phyloP scores from a whole-genome alignment of 1,284 basidiomycete species.

The Farysia itapuensis region DNA sequence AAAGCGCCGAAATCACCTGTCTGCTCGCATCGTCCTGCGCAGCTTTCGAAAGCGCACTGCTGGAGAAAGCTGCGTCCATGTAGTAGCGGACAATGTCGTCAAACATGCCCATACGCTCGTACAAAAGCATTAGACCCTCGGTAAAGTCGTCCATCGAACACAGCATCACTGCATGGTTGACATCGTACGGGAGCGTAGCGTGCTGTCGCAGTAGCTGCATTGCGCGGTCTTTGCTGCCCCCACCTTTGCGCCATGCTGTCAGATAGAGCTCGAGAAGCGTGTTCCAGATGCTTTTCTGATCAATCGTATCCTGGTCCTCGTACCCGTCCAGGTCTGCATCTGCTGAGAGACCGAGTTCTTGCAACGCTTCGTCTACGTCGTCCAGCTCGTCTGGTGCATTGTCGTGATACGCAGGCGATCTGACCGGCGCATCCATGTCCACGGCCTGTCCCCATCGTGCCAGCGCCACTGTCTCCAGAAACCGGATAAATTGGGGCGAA shows the following conservation, averaged over 20 bases:
- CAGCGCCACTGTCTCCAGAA: conserved; percentile 82
- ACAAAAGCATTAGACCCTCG: conserved; percentile 80
- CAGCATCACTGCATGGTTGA: conserved; percentile 85
- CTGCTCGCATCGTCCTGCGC: conserved; percentile 3
- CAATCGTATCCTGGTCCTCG: conserved; percentile 67
- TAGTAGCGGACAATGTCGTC: conserved; percentile 90
- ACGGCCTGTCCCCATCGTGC: conserved; percentile 79
- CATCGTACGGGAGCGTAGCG: conserved; percentile 73
- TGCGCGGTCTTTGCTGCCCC: conserved; percentile 19
- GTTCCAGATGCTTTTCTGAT: conserved; percentile 91
- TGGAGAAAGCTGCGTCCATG: conserved; percentile 69
- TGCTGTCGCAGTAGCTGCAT: conserved; percentile 46
- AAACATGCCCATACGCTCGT: conserved; percentile 93
- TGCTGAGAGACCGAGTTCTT: conserved; percentile 9
- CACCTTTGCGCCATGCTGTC: conserved; percentile 59
- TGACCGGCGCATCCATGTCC: conserved; percentile 61
- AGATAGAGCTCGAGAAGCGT: conserved; percentile 93
- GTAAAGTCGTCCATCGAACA: conserved; percentile 83
- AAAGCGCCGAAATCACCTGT: conserved; percentile 71
- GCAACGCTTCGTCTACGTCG: conserved; percentile 13
- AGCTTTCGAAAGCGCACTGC: background rate
- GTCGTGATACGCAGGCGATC: conserved; percentile 10
- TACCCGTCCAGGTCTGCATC: conserved; percentile 50
- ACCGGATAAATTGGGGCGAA: conserved; percentile 76
- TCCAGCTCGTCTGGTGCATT: background rate